These are phyloP conservation scores for Neoboletus magnificus DNA, from an alignment of 768 basidiomycete genomes.

Conservation along the genomic window DNA sequence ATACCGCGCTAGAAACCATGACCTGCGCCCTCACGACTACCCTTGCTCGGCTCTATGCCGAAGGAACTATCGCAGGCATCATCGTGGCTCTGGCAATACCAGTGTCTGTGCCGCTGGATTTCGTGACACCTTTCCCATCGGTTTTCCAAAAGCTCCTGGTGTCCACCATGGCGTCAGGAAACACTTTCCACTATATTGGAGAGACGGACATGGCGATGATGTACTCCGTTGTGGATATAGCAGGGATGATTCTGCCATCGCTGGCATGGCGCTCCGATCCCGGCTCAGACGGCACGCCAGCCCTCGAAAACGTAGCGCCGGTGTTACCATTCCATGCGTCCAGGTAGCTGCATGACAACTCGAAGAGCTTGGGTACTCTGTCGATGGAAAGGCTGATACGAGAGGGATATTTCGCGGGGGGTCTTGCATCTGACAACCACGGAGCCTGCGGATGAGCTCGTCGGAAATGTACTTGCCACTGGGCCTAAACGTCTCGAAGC, in stretches of 20 bases:
- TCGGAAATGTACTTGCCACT: conserved; percentile 29
- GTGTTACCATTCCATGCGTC: conserved; percentile 24
- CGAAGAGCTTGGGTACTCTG: conserved; percentile 23
- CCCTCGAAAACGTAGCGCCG: conserved; percentile 6
- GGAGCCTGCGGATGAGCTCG: conserved; percentile 31
- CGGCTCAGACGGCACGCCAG: background rate
- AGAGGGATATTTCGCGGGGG: conserved; percentile 22
- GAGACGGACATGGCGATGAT: conserved; percentile 33
- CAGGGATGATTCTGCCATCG: conserved; percentile 29
- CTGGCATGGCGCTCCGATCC: conserved; percentile 21
- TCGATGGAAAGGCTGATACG: conserved; percentile 32
- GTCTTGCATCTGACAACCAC: conserved; percentile 34
- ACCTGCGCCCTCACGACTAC: conserved; percentile 16
- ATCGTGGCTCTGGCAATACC: conserved; percentile 28
- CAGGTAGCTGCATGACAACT: conserved; percentile 19
- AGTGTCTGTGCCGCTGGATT: conserved; percentile 23
- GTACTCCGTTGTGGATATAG: conserved; percentile 30
- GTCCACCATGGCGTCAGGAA: conserved; percentile 33
- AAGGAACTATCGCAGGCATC: conserved; percentile 18
- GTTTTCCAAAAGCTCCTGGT: conserved; percentile 27
- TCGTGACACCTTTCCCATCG: conserved; percentile 22
- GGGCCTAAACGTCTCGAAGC: conserved; percentile 29
- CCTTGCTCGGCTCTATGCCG: conserved; percentile 12
- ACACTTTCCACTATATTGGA: conserved; percentile 26
- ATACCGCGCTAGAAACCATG: conserved; percentile 14